Evolutionary conservation across 1,284 basidiomycete genomes (phyloP).

Genomic region (Trichosporon sp.): DNA sequence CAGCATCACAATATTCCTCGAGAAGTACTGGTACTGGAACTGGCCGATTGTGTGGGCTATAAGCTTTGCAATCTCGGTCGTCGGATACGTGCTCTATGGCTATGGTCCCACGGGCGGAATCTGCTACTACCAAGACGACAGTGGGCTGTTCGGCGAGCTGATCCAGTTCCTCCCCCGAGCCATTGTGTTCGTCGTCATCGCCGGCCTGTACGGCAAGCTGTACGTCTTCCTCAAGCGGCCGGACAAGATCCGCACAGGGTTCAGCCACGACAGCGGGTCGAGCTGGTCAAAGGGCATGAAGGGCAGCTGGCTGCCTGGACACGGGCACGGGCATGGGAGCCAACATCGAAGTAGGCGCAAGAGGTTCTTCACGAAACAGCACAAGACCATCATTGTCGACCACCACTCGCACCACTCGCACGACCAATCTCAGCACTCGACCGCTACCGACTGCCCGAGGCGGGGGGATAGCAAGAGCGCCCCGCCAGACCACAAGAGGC

Average conservation of each 20-base stretch:
- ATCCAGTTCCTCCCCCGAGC: constrained; percentile 46
- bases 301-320: constrained; percentile 12
- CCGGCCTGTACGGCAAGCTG: constrained; percentile 43
- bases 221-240: constrained; percentile 49
- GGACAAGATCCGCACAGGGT: constrained; percentile 43
- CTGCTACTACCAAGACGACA: constrained; percentile 41
- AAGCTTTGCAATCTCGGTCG: constrained; percentile 27
- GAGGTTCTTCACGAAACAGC: background rate
- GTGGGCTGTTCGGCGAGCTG: constrained; percentile 43
- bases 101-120: constrained; percentile 41
- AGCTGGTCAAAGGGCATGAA: background rate
- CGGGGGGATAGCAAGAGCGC: background rate
- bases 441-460: background rate
- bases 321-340: no score
- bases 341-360: background rate
- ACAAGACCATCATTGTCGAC: background rate
- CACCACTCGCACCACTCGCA: background rate
- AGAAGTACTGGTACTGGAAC: constrained; percentile 40
- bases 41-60: constrained; percentile 41
- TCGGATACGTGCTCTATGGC: constrained; percentile 39
- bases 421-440: background rate
- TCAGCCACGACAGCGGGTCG: constrained; percentile 15
- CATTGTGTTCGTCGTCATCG: constrained; percentile 42
- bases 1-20: constrained; percentile 36
- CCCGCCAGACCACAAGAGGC: background rate